Conservation (phyloP, 139 green algal genomes). For the Picochlorum sp. region DNA sequence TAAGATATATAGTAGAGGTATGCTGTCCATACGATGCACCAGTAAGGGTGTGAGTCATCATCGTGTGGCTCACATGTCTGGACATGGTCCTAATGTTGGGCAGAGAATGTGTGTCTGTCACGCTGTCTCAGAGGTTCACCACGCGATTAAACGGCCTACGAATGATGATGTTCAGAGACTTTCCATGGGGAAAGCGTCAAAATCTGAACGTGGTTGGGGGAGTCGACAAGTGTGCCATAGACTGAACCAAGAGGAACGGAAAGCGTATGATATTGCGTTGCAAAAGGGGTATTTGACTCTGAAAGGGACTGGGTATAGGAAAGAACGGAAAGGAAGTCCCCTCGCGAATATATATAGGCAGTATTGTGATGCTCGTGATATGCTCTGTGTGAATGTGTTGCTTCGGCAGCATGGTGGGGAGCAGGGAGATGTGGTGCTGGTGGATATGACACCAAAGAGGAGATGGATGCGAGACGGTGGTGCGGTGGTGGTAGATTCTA, state of each 20-base stretch:
- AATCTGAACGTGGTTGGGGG: conserved; percentile 41
- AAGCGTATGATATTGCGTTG: conserved; percentile 50
- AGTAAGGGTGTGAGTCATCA: too few relatives aligned
- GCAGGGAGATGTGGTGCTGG: conserved; percentile 37
- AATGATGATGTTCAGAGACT: conserved; percentile 62
- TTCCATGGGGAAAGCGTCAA: conserved; percentile 29
- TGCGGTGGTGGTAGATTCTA: not conserved
- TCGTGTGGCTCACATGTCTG: too few relatives aligned
- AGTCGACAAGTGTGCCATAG: conserved; percentile 49
- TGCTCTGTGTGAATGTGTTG: conserved; percentile 47
- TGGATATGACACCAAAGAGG: conserved; percentile 26
- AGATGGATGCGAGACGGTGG: not conserved
- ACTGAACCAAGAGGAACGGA: conserved; percentile 49
- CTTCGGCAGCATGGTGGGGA: conserved; percentile 37
- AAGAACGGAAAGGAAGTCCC: conserved; percentile 53
- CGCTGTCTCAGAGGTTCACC: too few relatives aligned
- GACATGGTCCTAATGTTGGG: too few relatives aligned
- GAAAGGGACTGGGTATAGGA: conserved; percentile 50
- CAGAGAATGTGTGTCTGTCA: too few relatives aligned
- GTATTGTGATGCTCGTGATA: conserved; percentile 49
- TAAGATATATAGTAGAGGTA: too few relatives aligned
- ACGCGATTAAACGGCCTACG: conserved; percentile 17
- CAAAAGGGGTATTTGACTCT: conserved; percentile 51
- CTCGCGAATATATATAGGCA: conserved; percentile 57
- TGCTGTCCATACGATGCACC: too few relatives aligned